phyloP scores from a whole-genome alignment of 345 rosid species.

The Mallotus nudiflorus region DNA sequence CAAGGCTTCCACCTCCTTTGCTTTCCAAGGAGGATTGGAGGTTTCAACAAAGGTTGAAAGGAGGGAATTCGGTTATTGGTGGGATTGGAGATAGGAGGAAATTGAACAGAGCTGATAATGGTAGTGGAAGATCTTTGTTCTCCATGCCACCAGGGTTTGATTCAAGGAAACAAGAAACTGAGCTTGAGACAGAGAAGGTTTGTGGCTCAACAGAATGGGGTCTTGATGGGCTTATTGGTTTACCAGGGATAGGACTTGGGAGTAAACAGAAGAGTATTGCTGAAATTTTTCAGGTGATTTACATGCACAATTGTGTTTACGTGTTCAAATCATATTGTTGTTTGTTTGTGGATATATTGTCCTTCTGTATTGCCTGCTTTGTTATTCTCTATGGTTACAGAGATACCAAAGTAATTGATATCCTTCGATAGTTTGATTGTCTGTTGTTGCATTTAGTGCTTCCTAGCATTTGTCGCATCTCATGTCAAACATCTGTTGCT shows the following conservation, averaged over 20 bases:
- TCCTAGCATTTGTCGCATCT: neutral
- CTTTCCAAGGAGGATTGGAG: constrained; percentile 86
- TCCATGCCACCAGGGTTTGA: constrained; percentile 78
- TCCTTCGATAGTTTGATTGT: constrained; percentile 11
- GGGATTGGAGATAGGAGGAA: constrained; percentile 78
- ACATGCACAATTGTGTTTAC: neutral
- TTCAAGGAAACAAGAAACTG: constrained; percentile 55
- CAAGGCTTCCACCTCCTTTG: constrained; percentile 91
- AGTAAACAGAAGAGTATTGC: constrained; percentile 77
- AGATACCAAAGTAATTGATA: neutral
- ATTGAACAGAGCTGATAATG: constrained; percentile 46
- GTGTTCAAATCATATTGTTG: neutral
- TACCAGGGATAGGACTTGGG: constrained; percentile 64
- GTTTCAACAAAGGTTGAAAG: constrained; percentile 72
- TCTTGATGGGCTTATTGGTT: constrained; percentile 74
- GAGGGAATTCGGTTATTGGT: constrained; percentile 54
- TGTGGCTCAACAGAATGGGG: constrained; percentile 66
- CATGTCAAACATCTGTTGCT: neutral
- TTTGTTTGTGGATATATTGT: constrained; percentile 6
- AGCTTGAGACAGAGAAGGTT: constrained; percentile 42
- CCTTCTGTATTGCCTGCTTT: constrained; percentile 6
- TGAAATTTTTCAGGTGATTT: constrained; percentile 74
- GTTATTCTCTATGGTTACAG: neutral
- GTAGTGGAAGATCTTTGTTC: constrained; percentile 56
- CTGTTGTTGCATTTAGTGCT: constrained; percentile 6